Evolutionary conservation across 2,329 filamentous ascomycete species (phyloP), one percentile per base, ranked within the genome.

Genomic region (Capronia coronata): DNA sequence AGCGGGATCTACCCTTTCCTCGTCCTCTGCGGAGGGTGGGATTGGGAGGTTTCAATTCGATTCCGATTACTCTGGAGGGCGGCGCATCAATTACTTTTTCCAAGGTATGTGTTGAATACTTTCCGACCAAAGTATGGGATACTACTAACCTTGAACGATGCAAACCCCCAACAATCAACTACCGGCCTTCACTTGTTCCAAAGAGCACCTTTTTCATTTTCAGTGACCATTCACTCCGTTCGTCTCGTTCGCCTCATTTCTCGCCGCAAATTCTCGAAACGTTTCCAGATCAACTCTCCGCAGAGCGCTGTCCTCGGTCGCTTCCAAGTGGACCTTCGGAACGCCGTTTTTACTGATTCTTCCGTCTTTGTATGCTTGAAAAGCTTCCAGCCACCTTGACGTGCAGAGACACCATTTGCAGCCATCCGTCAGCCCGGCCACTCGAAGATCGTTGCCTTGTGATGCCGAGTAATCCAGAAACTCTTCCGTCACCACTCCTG

Each of bases 21-120:
- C 64, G 64, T 65, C 9, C 30, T 54, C 45, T 54, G 49, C 41
- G 46, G 51, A 52, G 38, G 34, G 25, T 48, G 51, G 57, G 62
- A 61, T 63, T 68, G 66, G 59, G 61, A 68, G 65, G 72, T 76
- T 83, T 82, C 76, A 76, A 88, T 87, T 87, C 85, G 84, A 90
- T 89, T 89, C 86, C 83, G 85, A 88, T 90, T 83, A 89, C 80
- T 87, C 84, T 84, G 83, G 81, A 47, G 79, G 84, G 80, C 78
- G 83, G 79, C 80, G 82, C 80, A 84, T 83, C 79, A 72, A 63
- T 66, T 67, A 66, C 67, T 66, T 71, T 67, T 67, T 55, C 56
- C 55, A 30, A 54, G 39, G 57, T 58, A 43, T 40, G 52, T 43
- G 23, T 47, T 27, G 14, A 37, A 13, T 14, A n/a, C 34, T 34